Base-by-base conservation (phyloP, 148 eudicot species). In the Oxyria digyna region DNA sequence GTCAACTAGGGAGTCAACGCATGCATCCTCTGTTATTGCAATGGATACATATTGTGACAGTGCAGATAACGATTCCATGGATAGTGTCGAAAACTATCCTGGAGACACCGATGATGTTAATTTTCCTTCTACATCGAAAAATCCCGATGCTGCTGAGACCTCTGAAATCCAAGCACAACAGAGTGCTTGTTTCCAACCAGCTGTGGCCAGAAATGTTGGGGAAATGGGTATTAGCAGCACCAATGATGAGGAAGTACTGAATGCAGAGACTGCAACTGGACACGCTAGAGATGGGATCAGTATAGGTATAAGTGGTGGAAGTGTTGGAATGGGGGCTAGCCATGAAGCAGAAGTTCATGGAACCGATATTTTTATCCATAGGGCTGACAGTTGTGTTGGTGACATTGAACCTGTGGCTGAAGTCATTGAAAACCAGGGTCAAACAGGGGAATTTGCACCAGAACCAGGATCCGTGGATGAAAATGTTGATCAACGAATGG, bases 341-440 rank as follows among this genome's bases (percentile, higher is more conserved):
- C 96, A 95, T 77, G 99, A 95, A 76, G 99, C 99, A 77, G 97
- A 95, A 78, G 85, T 95, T 52, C 99, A 95, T 72, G 99, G 97
- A n/a, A 77, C 77, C 74, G 90, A 90, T 73, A 78, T 78, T 71
- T 94, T 87, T 75, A 84, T 87, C 43, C 83, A 95, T 43, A 85
- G 97, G 78, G 78, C 93, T 63, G 93, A 88, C 55, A 95, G 99
- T 75, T 87, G 84, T 71, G 89, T 80, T 72, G 96, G 96, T 81
- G 99, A 95, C 76, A 88, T 83, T 64, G 99, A 95, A 74, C 97
- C 85, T 66, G 57, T 88, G 74, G 87, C 96, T 49, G 99, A 91
- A 81, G 84, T 95, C 6, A 83, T 90, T 76, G 99, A 95, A 71
- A 95, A 91, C 74, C 97, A 95, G 78, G 97, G 97, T 24, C 96